These are phyloP conservation scores for Mucor piriformis DNA, from an alignment of 371 early-diverging fungal genomes.

Conservation along the genomic window DNA sequence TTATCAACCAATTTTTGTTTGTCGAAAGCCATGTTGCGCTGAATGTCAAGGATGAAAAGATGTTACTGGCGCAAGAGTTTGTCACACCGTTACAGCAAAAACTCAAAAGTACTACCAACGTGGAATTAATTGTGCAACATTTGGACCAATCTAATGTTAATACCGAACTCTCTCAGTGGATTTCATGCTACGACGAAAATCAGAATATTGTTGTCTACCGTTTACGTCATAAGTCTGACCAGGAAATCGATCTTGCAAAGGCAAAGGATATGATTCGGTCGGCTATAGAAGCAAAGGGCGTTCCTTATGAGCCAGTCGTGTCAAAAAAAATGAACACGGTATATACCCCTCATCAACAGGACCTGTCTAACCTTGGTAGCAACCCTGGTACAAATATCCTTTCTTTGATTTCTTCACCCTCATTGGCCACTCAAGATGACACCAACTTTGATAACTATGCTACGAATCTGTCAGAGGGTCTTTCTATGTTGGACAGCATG, in stretches of 20 bases:
- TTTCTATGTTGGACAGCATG: background rate
- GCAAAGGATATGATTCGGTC: background rate
- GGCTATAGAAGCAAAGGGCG: background rate
- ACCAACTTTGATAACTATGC: background rate
- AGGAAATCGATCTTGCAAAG: background rate
- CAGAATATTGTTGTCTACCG: slow-evolving; percentile 2
- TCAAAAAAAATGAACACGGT: background rate
- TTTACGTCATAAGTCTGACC: background rate
- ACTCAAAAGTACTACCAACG: background rate
- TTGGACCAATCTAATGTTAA: slow-evolving; percentile 2
- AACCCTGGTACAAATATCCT: background rate
- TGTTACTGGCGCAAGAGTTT: background rate
- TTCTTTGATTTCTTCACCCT: background rate
- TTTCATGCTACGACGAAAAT: background rate
- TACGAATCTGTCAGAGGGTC: background rate
- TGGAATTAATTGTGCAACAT: background rate
- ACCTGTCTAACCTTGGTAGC: background rate
- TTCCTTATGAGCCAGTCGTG: background rate
- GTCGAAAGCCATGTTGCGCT: background rate
- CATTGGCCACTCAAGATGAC: background rate
- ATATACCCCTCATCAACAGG: background rate
- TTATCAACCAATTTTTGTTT: slow-evolving; percentile 4
- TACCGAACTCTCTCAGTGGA: background rate
- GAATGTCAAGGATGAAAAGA: background rate
- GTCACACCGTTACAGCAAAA: background rate